These are phyloP conservation scores for Aspergillus arachidicola DNA, from an alignment of 2,329 filamentous ascomycete genomes.

Conservation along the genomic window DNA sequence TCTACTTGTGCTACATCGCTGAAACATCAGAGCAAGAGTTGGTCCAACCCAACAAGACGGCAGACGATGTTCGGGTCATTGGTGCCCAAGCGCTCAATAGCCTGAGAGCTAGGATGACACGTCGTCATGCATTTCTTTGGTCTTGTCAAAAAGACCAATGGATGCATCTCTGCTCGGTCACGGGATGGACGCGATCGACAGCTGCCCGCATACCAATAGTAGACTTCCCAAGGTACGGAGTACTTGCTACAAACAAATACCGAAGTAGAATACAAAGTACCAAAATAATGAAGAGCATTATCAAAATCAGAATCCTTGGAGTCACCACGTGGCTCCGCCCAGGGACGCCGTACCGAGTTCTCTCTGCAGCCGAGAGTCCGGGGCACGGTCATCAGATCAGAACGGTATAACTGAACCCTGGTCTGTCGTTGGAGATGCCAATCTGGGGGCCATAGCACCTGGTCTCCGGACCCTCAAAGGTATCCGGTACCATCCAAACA, in stretches of 20 bases:
- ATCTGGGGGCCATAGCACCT: background rate
- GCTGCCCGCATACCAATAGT: background rate
- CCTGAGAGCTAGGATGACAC: background rate
- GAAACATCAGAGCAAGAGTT: background rate
- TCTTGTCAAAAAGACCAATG: background rate
- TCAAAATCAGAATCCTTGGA: background rate
- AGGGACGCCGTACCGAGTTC: background rate
- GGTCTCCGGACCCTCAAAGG: background rate
- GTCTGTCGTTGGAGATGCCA: background rate
- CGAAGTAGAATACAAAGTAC: background rate
- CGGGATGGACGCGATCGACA: background rate
- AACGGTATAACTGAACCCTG: background rate
- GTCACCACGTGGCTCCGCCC: background rate
- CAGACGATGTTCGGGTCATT: background rate
- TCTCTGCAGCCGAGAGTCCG: background rate
- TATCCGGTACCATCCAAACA: background rate
- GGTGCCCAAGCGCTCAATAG: background rate
- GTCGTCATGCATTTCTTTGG: background rate
- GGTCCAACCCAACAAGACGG: background rate
- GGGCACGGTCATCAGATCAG: background rate
- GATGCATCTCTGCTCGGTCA: background rate
- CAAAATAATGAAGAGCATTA: background rate
- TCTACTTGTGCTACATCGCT: background rate
- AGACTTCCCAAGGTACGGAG: too few species aligned
- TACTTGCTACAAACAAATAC: background rate